Evolutionary conservation across 2,329 filamentous ascomycete genomes (phyloP), one percentile per base, ranked within the genome.

Genomic region (Thielaviopsis punctulata): DNA sequence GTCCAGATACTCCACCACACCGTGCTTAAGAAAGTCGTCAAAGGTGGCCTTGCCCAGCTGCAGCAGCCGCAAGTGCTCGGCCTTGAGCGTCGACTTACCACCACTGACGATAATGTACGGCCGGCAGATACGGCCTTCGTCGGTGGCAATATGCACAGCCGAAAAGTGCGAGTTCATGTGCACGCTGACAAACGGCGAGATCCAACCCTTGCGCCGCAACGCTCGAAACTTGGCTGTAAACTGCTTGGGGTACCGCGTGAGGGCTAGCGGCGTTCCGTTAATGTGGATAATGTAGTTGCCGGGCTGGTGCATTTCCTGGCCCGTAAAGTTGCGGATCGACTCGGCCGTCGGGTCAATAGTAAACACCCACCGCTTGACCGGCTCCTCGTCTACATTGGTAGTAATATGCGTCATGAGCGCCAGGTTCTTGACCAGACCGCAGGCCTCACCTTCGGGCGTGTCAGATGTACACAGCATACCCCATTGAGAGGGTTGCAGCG

Each of bases 341-440:
- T 84, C 80, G 30, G 94, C 84, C 53, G 90, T 86, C 2, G 86
- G 83, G 45, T 94, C 89, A 23, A 96, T 73, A 52, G 86, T 81
- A 62, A 89, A 92, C 1, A 95, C 81, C 64, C 93, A 80, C 60
- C 86, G 82, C 60, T 82, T 83, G 15, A 98, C 86, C 1, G 92
- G 89, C 18, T 80, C 86, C 63, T 96, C 92, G 53, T 95, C 88
- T 53, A 94, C 87, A 57, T 95, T 87, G 1, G 92, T 98, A 0
- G 92, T 98, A 60, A 98, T 96, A 62, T 98, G 93, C 49, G 93
- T 98, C 92, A 98, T 98, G 53, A 98, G 73, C 8, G 92, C 92
- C 70, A 98, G 68, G 62, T 98, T 98, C 73, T 98, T 98, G 59
- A 98, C 89, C 53, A 98, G 69, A 73, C 92, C 92, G 69, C 92